Conservation (phyloP, 805 yeast species). For the Barnettozyma salicaria region DNA sequence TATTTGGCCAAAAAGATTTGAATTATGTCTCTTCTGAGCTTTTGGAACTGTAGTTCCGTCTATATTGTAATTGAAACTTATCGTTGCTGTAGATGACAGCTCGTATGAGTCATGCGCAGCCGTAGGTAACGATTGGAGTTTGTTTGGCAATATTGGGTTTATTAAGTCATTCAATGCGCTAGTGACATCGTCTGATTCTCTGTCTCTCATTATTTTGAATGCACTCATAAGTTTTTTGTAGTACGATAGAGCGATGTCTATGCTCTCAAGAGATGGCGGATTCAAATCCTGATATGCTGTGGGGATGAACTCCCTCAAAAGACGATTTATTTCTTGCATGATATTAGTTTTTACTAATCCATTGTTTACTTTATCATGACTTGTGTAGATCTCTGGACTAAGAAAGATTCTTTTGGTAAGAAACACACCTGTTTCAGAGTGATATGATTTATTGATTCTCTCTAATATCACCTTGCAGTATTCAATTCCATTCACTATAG, state of each 20-base stretch:
- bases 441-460: constrained; percentile 15
- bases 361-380: constrained; percentile 12
- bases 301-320: constrained; percentile 12
- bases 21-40: constrained; percentile 1
- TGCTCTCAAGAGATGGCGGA: background rate
- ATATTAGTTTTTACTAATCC: constrained; percentile 24
- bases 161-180: too few species aligned
- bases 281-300: background rate
- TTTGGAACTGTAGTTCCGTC: background rate
- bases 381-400: constrained; percentile 12
- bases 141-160: too few species aligned
- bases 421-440: constrained; percentile 19
- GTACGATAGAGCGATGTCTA: constrained; percentile 18
- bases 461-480: constrained; percentile 11
- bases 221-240: constrained; percentile 24
- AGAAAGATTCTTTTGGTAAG: constrained; percentile 15
- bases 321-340: constrained; percentile 19
- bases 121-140: too few species aligned
- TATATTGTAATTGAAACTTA: too few species aligned
- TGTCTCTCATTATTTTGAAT: constrained; percentile 16
- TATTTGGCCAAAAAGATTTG: constrained; percentile 7
- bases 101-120: too few species aligned
- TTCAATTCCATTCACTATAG: constrained; percentile 10
- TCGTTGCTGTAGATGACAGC: too few species aligned
- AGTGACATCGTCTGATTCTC: background rate